Percentiles rank a stretch among this genome's conserved stretches.
phyloP scores from a whole-genome alignment of 2,329 filamentous ascomycete species.

The Arthrinium phaeospermum region DNA sequence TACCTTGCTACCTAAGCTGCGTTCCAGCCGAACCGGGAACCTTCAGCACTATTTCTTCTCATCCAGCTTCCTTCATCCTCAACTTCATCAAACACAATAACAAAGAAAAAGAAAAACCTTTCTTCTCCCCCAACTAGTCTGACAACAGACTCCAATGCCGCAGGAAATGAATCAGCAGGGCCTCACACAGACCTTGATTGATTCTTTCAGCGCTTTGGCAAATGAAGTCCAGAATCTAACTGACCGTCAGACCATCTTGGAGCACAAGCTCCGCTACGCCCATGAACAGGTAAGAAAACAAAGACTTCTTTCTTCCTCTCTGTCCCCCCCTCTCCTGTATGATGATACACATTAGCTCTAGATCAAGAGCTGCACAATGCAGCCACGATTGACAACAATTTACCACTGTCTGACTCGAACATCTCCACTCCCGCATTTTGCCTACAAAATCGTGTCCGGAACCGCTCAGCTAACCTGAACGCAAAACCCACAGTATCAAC shows the following conservation, averaged over 20 bases:
- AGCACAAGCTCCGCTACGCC: slow-evolving; percentile 70
- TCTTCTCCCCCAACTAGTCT: slow-evolving; percentile 21
- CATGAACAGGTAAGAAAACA: slow-evolving; percentile 65
- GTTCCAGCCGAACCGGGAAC: slow-evolving; percentile 1
- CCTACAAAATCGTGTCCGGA: slow-evolving; percentile 6
- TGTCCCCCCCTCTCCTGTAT: slow-evolving; percentile 35
- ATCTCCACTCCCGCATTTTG: neutral
- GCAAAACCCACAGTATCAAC: slow-evolving; percentile 60
- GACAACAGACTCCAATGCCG: slow-evolving; percentile 5
- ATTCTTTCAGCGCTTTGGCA: slow-evolving; percentile 69
- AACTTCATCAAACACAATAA: slow-evolving; percentile 19
- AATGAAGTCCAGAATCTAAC: slow-evolving; percentile 68
- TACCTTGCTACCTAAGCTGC: neutral
- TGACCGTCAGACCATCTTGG: slow-evolving; percentile 68
- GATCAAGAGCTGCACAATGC: slow-evolving; percentile 72
- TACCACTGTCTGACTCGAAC: slow-evolving; percentile 36
- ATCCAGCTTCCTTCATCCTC: neutral
- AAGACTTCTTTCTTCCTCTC: neutral
- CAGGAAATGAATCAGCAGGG: slow-evolving; percentile 48
- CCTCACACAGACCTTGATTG: slow-evolving; percentile 62
- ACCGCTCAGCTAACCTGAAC: slow-evolving; percentile 25
- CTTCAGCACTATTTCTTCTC: slow-evolving; percentile 17
- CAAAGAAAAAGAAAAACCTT: slow-evolving; percentile 1
- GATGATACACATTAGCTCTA: slow-evolving; percentile 74
- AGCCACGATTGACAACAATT: slow-evolving; percentile 64